A percentile compares a stretch with the other conserved stretches of the same genome.
Conservation (phyloP, 129 eudicot species). For the Cynara cardunculus region DNA sequence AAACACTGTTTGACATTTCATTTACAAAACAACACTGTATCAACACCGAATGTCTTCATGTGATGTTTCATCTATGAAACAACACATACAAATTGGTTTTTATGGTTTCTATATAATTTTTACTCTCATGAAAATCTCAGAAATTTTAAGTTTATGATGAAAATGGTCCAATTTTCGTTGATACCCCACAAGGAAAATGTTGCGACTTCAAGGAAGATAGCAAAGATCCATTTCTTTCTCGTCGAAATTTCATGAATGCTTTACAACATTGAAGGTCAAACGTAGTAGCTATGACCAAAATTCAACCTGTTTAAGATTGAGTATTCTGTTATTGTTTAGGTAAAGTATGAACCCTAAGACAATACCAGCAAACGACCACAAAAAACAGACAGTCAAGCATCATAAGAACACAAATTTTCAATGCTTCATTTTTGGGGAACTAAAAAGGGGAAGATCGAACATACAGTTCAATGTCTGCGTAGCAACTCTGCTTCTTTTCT, state of each 20-base stretch:
- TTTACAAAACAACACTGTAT: no score
- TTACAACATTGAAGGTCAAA: not conserved
- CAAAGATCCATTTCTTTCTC: not conserved
- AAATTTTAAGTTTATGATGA: not conserved
- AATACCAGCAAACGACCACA: no score
- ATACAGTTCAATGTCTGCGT: slow-evolving; percentile 73
- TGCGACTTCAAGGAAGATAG: not conserved
- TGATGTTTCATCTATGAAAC: no score
- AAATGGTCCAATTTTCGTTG: not conserved
- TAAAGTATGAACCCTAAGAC: not conserved
- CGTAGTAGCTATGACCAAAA: not conserved
- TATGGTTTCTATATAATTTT: no score
- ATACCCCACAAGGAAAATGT: not conserved
- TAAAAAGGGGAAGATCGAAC: not conserved
- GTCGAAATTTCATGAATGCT: not conserved
- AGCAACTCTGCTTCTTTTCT: slow-evolving; percentile 58
- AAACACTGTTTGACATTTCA: no score
- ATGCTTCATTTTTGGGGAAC: not conserved
- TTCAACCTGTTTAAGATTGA: not conserved
- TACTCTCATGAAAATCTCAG: not conserved
- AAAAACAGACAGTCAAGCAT: not conserved
- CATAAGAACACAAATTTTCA: not conserved
- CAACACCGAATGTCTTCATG: no score
- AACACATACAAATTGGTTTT: no score
- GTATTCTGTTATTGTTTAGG: not conserved